Percentiles rank a stretch among this genome's conserved stretches.
These are phyloP conservation scores for Saxophila tyrrhenica DNA, from an alignment of 495 filamentous ascomycete species.

Conservation along the genomic window DNA sequence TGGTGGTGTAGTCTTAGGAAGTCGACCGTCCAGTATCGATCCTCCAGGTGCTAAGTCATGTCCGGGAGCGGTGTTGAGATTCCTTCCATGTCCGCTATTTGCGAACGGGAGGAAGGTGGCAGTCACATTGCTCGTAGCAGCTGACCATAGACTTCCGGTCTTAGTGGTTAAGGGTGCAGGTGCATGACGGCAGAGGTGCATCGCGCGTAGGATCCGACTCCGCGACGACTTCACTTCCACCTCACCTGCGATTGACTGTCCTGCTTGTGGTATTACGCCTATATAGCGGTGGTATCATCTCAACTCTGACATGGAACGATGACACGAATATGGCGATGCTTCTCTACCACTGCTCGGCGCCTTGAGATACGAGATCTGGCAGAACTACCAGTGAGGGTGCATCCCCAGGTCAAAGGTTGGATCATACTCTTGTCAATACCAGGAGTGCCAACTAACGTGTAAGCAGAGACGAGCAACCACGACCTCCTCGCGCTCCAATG, in stretches of 20 bases:
- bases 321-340: slow-evolving; percentile 22
- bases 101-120: no score
- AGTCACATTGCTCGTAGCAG: no score
- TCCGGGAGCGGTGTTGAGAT: no score
- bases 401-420: slow-evolving; percentile 44
- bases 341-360: slow-evolving; percentile 35
- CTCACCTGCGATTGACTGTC: no score
- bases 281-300: not conserved
- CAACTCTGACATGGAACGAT: slow-evolving; percentile 3
- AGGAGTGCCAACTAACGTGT: not conserved
- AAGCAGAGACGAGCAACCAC: slow-evolving; percentile 41
- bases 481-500: slow-evolving; percentile 75
- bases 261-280: no score
- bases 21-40: no score
- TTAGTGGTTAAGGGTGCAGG: no score
- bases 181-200: no score
- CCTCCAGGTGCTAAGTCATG: no score
- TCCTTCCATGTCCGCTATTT: no score
- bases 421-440: slow-evolving; percentile 6
- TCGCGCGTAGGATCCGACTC: no score
- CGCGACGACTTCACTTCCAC: not conserved
- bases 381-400: slow-evolving; percentile 42
- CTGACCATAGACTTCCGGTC: no score
- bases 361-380: slow-evolving; percentile 40
- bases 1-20: not conserved